These are phyloP conservation scores for Calonectria montana DNA, from an alignment of 2,329 filamentous ascomycete genomes.

Conservation along the genomic window DNA sequence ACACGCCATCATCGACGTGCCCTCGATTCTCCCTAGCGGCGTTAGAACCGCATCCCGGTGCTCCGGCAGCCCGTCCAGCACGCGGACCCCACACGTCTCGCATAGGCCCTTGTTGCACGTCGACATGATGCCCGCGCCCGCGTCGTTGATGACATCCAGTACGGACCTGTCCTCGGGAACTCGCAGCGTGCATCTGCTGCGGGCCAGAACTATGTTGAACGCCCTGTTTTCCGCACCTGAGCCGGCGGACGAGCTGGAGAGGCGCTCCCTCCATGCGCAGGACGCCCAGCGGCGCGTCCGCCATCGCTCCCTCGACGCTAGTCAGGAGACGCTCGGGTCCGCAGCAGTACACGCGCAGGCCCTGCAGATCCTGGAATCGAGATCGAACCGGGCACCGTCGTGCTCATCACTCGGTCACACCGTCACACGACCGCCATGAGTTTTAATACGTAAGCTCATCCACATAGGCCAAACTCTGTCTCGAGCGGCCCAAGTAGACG, in stretches of 20 bases:
- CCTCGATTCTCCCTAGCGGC: not conserved
- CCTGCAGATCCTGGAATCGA: not conserved
- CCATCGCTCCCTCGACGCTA: not conserved
- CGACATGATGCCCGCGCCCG: not conserved
- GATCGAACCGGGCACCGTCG: not conserved
- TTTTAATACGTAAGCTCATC: not conserved
- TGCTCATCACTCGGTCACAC: not conserved
- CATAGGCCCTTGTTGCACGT: conserved; percentile 12
- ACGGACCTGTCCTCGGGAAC: not conserved
- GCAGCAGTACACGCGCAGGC: conserved; percentile 2
- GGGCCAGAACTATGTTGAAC: not conserved
- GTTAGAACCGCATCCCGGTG: conserved; percentile 13
- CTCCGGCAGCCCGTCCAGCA: conserved; percentile 4
- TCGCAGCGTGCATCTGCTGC: not conserved
- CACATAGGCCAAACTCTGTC: not conserved
- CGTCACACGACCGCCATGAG: not conserved
- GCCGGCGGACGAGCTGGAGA: not conserved
- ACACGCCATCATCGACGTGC: not conserved
- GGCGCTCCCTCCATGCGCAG: conserved; percentile 1
- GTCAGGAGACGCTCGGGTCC: not conserved
- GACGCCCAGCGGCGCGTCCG: not conserved
- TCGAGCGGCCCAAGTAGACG: not conserved
- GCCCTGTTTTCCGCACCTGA: not conserved
- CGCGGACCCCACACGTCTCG: conserved; percentile 9
- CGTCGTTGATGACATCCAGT: not conserved